phyloP scores from a whole-genome alignment of 129 eudicot species.

The Helianthus tuberosus region DNA sequence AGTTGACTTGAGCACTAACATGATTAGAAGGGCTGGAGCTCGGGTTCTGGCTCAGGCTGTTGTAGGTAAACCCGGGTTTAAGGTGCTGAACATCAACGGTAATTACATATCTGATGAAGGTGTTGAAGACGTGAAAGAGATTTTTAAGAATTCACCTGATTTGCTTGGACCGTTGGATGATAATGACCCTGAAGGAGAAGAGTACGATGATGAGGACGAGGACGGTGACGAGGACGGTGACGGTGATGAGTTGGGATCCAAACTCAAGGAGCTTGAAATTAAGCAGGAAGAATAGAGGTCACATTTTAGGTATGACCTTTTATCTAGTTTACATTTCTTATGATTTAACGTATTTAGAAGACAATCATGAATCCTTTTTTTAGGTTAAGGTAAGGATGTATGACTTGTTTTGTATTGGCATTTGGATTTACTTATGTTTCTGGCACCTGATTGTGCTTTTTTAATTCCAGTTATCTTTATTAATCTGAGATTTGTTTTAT shows the following conservation, averaged over 20 bases:
- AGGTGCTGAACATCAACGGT: conserved; percentile 62
- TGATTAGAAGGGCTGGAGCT: conserved; percentile 76
- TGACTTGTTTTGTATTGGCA: conserved; percentile 26
- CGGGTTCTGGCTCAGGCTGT: conserved; percentile 73
- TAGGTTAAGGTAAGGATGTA: conserved; percentile 3
- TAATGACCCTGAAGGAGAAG: conserved; percentile 87
- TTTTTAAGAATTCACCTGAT: conserved; percentile 48
- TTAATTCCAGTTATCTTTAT: neutral
- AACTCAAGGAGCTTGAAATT: conserved; percentile 67
- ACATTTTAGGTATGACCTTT: conserved; percentile 24
- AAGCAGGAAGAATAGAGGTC: conserved; percentile 54
- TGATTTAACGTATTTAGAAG: conserved; percentile 12
- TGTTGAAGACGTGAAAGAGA: conserved; percentile 60
- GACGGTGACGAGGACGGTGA: conserved; percentile 45
- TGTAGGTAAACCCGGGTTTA: conserved; percentile 55
- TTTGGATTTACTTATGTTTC: conserved; percentile 24
- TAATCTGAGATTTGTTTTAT: neutral
- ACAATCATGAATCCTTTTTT: neutral
- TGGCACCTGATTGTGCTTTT: conserved; percentile 7
- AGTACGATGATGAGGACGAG: conserved; percentile 47
- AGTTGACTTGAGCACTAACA: conserved; percentile 71
- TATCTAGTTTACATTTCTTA: conserved; percentile 18
- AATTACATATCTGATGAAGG: conserved; percentile 87
- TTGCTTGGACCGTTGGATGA: conserved; percentile 73
- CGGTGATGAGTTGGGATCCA: conserved; percentile 55